These are phyloP conservation scores for Psilocybe cubensis DNA, from an alignment of 768 basidiomycete species.

Conservation along the genomic window DNA sequence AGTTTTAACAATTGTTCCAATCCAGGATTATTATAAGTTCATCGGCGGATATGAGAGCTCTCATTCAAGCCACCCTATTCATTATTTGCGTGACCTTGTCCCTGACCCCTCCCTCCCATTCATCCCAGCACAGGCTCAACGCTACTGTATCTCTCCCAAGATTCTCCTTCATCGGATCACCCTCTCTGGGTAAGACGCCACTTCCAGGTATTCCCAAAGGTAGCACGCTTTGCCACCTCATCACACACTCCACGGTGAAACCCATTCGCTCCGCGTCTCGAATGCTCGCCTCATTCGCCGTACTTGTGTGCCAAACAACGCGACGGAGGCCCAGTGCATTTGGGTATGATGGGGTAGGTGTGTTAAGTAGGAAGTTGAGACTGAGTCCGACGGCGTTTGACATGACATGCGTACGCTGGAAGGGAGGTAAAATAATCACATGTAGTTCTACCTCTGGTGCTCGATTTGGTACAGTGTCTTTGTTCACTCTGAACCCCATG, in stretches of 20 bases:
- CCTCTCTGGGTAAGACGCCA: slow-evolving; percentile 33
- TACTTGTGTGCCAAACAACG: slow-evolving; percentile 63
- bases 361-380: slow-evolving; percentile 48
- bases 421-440: slow-evolving; percentile 56
- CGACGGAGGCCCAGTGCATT: slow-evolving; percentile 59
- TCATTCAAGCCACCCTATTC: slow-evolving; percentile 27
- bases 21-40: too few species aligned
- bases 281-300: slow-evolving; percentile 49
- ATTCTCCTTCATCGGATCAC: slow-evolving; percentile 34
- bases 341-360: slow-evolving; percentile 29
- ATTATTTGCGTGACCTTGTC: slow-evolving; percentile 39
- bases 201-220: slow-evolving; percentile 41
- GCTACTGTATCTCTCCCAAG: slow-evolving; percentile 50
- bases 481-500: slow-evolving; percentile 54
- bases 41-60: too few species aligned
- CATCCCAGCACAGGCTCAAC: slow-evolving; percentile 60
- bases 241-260: slow-evolving; percentile 54
- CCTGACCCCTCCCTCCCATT: slow-evolving; percentile 52
- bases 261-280: slow-evolving; percentile 60
- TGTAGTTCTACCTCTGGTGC: slow-evolving; percentile 59
- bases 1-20: too few species aligned
- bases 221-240: slow-evolving; percentile 59
- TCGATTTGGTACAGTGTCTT: slow-evolving; percentile 42
- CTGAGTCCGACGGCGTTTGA: slow-evolving; percentile 55
- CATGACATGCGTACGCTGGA: slow-evolving; percentile 67